A percentile compares a stretch with the other conserved stretches of the same genome.
phyloP scores from a whole-genome alignment of 1,284 basidiomycete species.

The Laetiporus sulphureus region DNA sequence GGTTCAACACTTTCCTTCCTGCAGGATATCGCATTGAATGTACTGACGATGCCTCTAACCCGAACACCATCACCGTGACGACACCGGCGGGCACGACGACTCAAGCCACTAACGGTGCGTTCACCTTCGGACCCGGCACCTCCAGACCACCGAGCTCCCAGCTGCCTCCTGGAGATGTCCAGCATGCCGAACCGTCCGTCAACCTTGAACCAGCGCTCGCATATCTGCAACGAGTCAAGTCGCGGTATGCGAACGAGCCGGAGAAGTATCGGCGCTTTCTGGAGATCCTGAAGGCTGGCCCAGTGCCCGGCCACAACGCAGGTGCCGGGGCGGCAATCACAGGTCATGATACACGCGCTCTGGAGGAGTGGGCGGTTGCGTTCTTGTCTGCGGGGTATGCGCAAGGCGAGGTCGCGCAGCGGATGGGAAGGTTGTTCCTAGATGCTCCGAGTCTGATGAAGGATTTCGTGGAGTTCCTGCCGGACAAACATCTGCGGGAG shows the following conservation, averaged over 20 bases:
- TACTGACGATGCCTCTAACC: constrained; percentile 47
- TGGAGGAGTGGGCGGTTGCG: constrained; percentile 46
- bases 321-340: constrained; percentile 1
- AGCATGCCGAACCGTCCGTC: background rate
- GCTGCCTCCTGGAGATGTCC: background rate
- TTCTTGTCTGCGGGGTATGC: constrained; percentile 13
- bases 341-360: constrained; percentile 72
- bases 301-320: constrained; percentile 19
- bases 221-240: constrained; percentile 97
- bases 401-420: constrained; percentile 74
- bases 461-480: constrained; percentile 91
- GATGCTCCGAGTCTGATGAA: constrained; percentile 85
- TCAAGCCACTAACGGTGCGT: constrained; percentile 23
- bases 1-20: constrained; percentile 97
- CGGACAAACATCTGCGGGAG: constrained; percentile 52
- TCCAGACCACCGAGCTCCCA: constrained; percentile 1
- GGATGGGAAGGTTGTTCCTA: constrained; percentile 83
- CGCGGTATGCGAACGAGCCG: constrained; percentile 77
- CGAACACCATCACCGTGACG: constrained; percentile 79
- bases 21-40: constrained; percentile 92
- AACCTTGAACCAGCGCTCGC: constrained; percentile 73
- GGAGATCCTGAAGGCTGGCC: constrained; percentile 71
- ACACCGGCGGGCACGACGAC: constrained; percentile 68
- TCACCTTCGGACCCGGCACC: constrained; percentile 7
- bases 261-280: constrained; percentile 94